phyloP scores from a whole-genome alignment of 169 alveolate genomes.

The Toxoplasma gondii region DNA sequence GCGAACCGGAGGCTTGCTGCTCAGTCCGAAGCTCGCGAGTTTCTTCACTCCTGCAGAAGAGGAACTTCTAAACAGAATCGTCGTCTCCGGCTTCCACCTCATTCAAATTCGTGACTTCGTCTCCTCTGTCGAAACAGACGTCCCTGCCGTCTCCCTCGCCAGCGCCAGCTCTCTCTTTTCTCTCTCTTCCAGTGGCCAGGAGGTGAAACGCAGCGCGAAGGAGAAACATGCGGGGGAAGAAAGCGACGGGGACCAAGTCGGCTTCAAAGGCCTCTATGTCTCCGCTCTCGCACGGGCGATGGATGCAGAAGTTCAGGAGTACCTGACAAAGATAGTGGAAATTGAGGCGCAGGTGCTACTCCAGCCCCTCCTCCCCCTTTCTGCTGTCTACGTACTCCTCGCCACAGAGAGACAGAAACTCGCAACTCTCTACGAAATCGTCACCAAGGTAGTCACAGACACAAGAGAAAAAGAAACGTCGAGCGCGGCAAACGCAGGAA shows the following conservation, averaged over 20 bases:
- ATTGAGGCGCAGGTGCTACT: not conserved
- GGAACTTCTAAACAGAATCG: not conserved
- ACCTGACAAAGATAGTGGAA: not conserved
- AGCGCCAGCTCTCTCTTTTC: not conserved
- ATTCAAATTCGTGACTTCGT: not conserved
- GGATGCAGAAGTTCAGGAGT: not conserved
- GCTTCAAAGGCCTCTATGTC: not conserved
- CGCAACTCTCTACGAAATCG: not conserved
- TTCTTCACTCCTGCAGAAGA: not conserved
- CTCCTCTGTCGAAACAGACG: conserved; percentile 34
- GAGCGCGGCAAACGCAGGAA: not conserved
- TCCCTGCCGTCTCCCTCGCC: conserved; percentile 23
- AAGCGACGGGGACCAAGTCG: not conserved
- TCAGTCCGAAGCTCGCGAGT: not conserved
- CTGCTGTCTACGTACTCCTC: conserved; percentile 11
- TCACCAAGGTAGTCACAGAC: not conserved
- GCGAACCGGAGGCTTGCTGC: conserved; percentile 1
- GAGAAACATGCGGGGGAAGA: not conserved
- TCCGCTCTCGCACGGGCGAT: not conserved
- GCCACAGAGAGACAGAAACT: conserved; percentile 16
- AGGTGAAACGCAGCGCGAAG: not conserved
- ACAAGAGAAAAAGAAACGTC: not conserved
- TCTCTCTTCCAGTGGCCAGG: not conserved
- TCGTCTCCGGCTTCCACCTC: not conserved
- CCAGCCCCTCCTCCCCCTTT: conserved; percentile 29